Conservation (phyloP, 176 grass and related monocot species). For the Metroxylon sagu region DNA sequence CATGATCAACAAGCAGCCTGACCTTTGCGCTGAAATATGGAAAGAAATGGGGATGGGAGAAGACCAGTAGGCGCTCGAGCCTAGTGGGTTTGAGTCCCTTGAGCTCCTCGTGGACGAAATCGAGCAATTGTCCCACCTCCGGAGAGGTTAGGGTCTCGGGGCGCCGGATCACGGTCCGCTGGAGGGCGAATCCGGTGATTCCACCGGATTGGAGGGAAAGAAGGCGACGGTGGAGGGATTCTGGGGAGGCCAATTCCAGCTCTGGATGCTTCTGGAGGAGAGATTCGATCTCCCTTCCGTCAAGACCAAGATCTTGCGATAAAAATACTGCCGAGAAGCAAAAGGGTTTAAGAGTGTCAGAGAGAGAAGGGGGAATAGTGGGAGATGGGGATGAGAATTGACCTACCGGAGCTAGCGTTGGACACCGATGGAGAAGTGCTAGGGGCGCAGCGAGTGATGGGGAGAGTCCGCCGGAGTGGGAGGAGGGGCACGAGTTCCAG, state of each 20-base stretch:
- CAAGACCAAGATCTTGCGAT: constrained; percentile 7
- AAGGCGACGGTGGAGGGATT: constrained; percentile 4
- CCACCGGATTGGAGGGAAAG: background rate
- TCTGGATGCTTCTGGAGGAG: constrained; percentile 6
- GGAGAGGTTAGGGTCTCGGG: constrained; percentile 7
- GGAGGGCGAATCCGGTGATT: background rate
- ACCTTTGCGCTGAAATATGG: background rate
- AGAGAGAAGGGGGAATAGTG: background rate
- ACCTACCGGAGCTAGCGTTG: too few relatives aligned
- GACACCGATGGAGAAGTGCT: too few relatives aligned
- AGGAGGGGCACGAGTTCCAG: too few relatives aligned
- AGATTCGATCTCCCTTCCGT: constrained; percentile 7
- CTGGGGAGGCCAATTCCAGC: constrained; percentile 1
- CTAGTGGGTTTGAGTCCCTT: constrained; percentile 3
- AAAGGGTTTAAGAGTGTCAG: background rate
- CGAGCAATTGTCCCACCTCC: constrained; percentile 10
- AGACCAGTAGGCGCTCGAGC: constrained; percentile 9
- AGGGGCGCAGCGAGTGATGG: too few relatives aligned
- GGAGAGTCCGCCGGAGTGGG: too few relatives aligned
- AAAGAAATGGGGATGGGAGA: background rate
- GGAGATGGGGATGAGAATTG: too few relatives aligned
- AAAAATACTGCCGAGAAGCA: background rate
- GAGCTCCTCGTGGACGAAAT: background rate
- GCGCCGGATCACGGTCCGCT: constrained; percentile 2
- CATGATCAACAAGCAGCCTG: constrained; percentile 8